Percentiles rank a stretch among this genome's conserved stretches.
Conservation (phyloP, 2,329 filamentous ascomycete genomes). For the Emmonsiellopsis sp. region DNA sequence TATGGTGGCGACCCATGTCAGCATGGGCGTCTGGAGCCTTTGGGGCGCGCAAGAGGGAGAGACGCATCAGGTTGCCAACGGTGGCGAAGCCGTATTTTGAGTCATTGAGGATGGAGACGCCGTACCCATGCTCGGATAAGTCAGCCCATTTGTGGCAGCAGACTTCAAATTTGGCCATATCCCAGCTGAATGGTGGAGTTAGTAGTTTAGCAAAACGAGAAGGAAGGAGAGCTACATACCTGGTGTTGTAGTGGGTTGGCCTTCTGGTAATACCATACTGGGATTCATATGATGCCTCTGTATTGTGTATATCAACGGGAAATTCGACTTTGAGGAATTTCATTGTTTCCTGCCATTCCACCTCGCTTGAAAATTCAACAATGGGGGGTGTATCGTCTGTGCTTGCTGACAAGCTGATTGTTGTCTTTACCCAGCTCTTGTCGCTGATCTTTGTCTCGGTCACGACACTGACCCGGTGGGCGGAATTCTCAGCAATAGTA, state of each 20-base stretch:
- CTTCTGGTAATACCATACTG: slow-evolving; percentile 83
- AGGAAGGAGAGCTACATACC: slow-evolving; percentile 33
- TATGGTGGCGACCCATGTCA: slow-evolving; percentile 83
- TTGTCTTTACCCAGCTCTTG: slow-evolving; percentile 75
- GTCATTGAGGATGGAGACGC: slow-evolving; percentile 88
- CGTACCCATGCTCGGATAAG: slow-evolving; percentile 77
- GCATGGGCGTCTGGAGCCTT: slow-evolving; percentile 91
- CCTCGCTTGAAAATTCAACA: slow-evolving; percentile 71
- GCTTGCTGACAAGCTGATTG: slow-evolving; percentile 67
- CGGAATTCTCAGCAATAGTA: slow-evolving; percentile 59
- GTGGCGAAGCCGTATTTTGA: slow-evolving; percentile 95
- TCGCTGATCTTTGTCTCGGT: slow-evolving; percentile 84
- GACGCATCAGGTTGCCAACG: slow-evolving; percentile 76
- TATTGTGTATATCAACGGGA: slow-evolving; percentile 82
- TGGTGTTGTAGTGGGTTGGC: slow-evolving; percentile 96
- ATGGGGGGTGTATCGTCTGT: slow-evolving; percentile 53
- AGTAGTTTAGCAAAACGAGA: neutral
- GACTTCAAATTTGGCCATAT: slow-evolving; percentile 97
- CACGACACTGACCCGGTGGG: slow-evolving; percentile 69
- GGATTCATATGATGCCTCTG: slow-evolving; percentile 89
- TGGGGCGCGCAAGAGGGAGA: slow-evolving; percentile 75
- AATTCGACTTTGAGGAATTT: slow-evolving; percentile 99
- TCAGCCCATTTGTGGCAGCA: slow-evolving; percentile 94
- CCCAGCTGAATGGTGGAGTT: slow-evolving; percentile 52
- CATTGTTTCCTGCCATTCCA: slow-evolving; percentile 97